These are phyloP conservation scores for Biscutella laevigata DNA, from an alignment of 441 rosid genomes.

Conservation along the genomic window DNA sequence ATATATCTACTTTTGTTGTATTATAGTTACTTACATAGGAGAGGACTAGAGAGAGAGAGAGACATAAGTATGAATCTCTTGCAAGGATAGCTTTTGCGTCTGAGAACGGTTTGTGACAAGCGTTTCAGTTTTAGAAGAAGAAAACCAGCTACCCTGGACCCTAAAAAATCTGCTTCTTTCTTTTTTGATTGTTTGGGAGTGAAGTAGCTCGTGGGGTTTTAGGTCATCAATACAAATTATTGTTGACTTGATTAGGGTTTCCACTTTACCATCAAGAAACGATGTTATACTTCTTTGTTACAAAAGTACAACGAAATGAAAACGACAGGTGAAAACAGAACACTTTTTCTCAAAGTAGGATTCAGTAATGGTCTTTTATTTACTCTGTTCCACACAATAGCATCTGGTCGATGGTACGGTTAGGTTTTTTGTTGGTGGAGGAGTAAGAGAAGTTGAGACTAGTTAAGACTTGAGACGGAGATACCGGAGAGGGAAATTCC, in stretches of 20 bases:
- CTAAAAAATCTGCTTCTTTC: background rate
- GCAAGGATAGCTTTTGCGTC: conserved; percentile 14
- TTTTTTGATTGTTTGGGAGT: background rate
- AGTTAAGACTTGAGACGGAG: background rate
- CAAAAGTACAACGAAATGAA: no score
- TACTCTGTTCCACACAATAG: background rate
- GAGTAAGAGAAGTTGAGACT: background rate
- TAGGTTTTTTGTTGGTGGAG: no score
- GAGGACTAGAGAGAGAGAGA: conserved; percentile 3
- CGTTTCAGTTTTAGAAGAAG: conserved; percentile 15
- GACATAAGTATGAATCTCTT: conserved; percentile 6
- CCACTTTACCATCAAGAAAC: no score
- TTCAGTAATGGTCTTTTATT: background rate
- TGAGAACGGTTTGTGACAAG: conserved; percentile 1
- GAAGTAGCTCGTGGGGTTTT: background rate
- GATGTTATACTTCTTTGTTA: no score
- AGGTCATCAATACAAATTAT: background rate
- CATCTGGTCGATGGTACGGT: background rate
- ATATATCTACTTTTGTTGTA: conserved; percentile 16
- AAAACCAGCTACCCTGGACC: conserved; percentile 2
- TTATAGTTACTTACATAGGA: conserved; percentile 22
- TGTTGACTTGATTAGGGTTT: background rate
- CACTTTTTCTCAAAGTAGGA: background rate
- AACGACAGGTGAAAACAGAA: background rate
- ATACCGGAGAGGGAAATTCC: background rate